Percentiles rank a stretch among this genome's conserved stretches.
Conservation (phyloP, 1,284 basidiomycete genomes). For the Trichosporon sp. region DNA sequence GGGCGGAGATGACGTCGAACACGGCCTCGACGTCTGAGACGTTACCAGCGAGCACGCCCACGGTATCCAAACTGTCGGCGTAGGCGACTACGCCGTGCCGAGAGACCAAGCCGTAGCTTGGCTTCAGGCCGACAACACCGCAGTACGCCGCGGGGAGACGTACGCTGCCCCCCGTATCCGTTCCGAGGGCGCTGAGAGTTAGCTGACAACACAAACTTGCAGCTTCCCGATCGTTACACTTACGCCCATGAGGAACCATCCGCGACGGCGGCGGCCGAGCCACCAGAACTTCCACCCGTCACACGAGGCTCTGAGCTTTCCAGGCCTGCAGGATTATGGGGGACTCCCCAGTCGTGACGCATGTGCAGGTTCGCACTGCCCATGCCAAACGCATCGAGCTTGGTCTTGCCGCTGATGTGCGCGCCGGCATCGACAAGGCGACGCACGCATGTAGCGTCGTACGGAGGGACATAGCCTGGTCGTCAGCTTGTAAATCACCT, state of each 20-base stretch:
- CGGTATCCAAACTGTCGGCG: slow-evolving; percentile 92
- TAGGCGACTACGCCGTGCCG: slow-evolving; percentile 92
- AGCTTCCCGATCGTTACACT: slow-evolving; percentile 44
- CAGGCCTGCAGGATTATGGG: slow-evolving; percentile 68
- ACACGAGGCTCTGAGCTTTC: slow-evolving; percentile 60
- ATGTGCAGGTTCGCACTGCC: slow-evolving; percentile 60
- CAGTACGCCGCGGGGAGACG: slow-evolving; percentile 92
- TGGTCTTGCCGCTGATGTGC: slow-evolving; percentile 80
- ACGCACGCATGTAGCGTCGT: slow-evolving; percentile 81
- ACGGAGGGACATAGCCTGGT: slow-evolving; percentile 75
- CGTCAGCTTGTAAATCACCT: not conserved
- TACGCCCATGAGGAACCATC: slow-evolving; percentile 76
- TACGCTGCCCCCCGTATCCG: slow-evolving; percentile 94
- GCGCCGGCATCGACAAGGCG: slow-evolving; percentile 70
- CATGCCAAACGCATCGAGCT: slow-evolving; percentile 99
- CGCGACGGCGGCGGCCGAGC: slow-evolving; percentile 59
- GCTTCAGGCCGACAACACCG: slow-evolving; percentile 88
- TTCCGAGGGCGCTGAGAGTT: slow-evolving; percentile 74
- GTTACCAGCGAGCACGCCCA: slow-evolving; percentile 74
- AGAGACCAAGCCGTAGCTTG: slow-evolving; percentile 88
- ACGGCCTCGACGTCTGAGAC: slow-evolving; percentile 62
- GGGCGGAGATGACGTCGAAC: slow-evolving; percentile 66
- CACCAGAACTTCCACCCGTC: slow-evolving; percentile 64
- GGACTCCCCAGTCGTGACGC: slow-evolving; percentile 57
- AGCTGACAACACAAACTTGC: not conserved